phyloP scores from a whole-genome alignment of 768 basidiomycete species.

The Russula sp. region DNA sequence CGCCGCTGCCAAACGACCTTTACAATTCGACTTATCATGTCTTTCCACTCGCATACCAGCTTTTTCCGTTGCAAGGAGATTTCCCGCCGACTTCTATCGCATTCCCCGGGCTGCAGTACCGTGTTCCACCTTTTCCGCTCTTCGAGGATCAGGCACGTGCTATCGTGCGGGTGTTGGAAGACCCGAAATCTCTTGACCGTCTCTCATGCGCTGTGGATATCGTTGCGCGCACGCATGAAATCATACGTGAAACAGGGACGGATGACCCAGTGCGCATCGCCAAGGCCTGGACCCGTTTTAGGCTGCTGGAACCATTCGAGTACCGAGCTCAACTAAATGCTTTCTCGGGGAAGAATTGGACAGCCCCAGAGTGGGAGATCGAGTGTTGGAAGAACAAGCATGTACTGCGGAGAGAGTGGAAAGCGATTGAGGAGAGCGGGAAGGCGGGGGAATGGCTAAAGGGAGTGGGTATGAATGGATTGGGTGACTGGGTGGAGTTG shows the following conservation, averaged over 20 bases:
- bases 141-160: constrained; percentile 73
- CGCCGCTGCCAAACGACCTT: constrained; percentile 44
- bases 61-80: constrained; percentile 52
- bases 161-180: constrained; percentile 45
- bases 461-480: constrained; percentile 52
- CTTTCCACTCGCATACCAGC: constrained; percentile 62
- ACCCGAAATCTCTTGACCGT: constrained; percentile 43
- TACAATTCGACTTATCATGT: constrained; percentile 60
- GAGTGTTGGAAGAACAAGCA: constrained; percentile 44
- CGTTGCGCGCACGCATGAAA: constrained; percentile 30
- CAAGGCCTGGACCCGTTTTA: constrained; percentile 50
- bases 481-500: constrained; percentile 55
- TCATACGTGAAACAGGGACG: constrained; percentile 14
- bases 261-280: constrained; percentile 37
- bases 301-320: constrained; percentile 49
- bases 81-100: constrained; percentile 47
- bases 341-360: constrained; percentile 35
- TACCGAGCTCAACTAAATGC: constrained; percentile 56
- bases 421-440: constrained; percentile 45
- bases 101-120: constrained; percentile 54
- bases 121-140: constrained; percentile 67
- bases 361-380: constrained; percentile 50
- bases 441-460: constrained; percentile 53
- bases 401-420: constrained; percentile 50
- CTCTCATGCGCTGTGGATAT: constrained; percentile 43